Evolutionary conservation across 306 rosid species (phyloP), one percentile per base, ranked within the genome.

Genomic region (Fragaria nilgerrensis): DNA sequence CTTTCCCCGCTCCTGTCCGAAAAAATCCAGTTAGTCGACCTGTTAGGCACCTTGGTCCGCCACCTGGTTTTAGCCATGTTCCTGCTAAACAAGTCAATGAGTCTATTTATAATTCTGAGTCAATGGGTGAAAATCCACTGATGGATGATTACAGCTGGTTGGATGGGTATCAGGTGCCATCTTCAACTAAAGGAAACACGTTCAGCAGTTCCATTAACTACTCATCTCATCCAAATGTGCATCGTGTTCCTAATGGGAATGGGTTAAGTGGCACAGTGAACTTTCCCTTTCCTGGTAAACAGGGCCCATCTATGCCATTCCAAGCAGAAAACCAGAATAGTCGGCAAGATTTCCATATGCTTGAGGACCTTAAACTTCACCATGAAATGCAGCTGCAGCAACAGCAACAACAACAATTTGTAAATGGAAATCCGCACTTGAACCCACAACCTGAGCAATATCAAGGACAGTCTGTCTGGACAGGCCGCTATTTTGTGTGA

Each of bases 111-210:
- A 72, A 82, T 76, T 78, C 88, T 22, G 96, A 86, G 63, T 73
- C 73, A 2, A 75, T 81, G 75, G 84, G 74, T 79, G 96, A 78
- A 72, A 95, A 83, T 90, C 92, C 80, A 48, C 37, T 86, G 53
- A 58, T 89, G 89, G 99, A 95, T 72, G 97, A 95, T 83, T 95
- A 95, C 85, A 86, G 97, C 83, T 95, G 99, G 99, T 85, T 95
- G 89, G 98, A 95, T 89, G 99, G 99, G 82, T 91, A 95, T 91
- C 97, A 95, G 74, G 68, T 87, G 75, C 92, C 95, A 62, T 78
- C 92, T 53, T 83, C 94, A 72, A 77, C 84, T 19, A 87, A 80
- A 68, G 89, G 83, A 78, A 55, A 85, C 68, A 86, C 78, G 47
- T 58, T 81, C 53, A 78, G 70, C 84, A 85, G 81, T 82, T 81